Percentiles rank a stretch among this genome's conserved stretches.
Conservation (phyloP, 23 red algal species). For the Rhodosorus marinus region DNA sequence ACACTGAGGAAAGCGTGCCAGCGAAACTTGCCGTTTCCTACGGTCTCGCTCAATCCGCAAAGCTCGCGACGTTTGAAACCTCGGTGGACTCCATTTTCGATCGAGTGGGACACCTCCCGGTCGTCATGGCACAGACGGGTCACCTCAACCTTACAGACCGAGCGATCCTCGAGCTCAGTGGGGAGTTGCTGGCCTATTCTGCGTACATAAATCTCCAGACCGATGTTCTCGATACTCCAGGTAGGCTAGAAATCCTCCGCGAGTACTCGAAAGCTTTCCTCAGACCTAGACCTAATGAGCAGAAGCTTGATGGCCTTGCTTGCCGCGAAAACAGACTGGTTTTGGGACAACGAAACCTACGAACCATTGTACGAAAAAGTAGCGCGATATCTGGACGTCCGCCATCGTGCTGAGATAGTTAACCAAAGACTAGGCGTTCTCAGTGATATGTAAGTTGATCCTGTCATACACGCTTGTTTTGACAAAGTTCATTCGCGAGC, state of each 20-base stretch:
- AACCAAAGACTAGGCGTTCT: constrained; percentile 20
- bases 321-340: neutral
- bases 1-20: constrained; percentile 9
- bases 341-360: constrained; percentile 33
- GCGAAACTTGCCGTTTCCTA: constrained; percentile 20
- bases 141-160: constrained; percentile 20
- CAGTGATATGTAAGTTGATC: too few species aligned
- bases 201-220: constrained; percentile 24
- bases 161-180: constrained; percentile 23
- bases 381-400: constrained; percentile 20
- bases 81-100: constrained; percentile 22
- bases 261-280: too few species aligned
- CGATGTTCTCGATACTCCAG: constrained; percentile 34
- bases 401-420: constrained; percentile 9
- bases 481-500: too few species aligned
- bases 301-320: too few species aligned
- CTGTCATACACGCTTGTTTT: too few species aligned
- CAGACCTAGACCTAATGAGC: too few species aligned
- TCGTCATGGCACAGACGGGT: constrained; percentile 17
- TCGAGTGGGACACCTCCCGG: constrained; percentile 12
- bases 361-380: constrained; percentile 28
- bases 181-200: constrained; percentile 22
- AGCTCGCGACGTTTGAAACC: constrained; percentile 37
- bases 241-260: too few species aligned
- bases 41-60: constrained; percentile 19